Percentiles rank a stretch among this genome's conserved stretches.
Evolutionary conservation across 257 asterid species (phyloP).

Genomic region (Anisodus tanguticus): DNA sequence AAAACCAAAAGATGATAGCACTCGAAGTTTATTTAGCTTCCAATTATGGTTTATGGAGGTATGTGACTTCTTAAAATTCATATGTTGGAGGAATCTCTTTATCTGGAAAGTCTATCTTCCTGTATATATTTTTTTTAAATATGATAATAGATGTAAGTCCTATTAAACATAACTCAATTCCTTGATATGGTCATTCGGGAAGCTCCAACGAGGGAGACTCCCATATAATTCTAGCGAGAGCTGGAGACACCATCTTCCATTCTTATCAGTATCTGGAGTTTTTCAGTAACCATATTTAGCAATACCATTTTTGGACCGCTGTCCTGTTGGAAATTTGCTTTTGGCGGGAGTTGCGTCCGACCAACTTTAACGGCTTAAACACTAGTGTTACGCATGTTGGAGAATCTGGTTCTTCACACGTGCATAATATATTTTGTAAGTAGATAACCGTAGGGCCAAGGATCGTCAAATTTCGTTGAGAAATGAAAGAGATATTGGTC

Average conservation of each 20-base stretch:
- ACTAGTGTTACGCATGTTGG: too few species aligned
- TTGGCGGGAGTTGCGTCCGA: too few species aligned
- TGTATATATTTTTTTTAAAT: not conserved
- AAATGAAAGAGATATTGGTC: too few species aligned
- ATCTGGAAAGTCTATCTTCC: not conserved
- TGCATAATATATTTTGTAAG: too few species aligned
- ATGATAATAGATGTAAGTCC: not conserved
- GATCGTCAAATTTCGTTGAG: too few species aligned
- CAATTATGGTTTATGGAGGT: not conserved
- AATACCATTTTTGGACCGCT: not conserved
- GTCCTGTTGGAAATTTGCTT: too few species aligned
- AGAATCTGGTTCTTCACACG: too few species aligned
- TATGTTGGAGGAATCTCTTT: not conserved
- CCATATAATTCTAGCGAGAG: not conserved
- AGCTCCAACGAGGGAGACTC: not conserved
- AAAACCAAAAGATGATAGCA: slow-evolving; percentile 3
- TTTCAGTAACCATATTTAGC: not conserved
- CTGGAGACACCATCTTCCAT: not conserved
- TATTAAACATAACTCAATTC: not conserved
- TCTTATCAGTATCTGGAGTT: not conserved
- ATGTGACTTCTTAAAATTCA: slow-evolving; percentile 14
- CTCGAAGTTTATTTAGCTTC: slow-evolving; percentile 6
- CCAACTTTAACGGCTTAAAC: too few species aligned
- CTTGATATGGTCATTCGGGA: not conserved
- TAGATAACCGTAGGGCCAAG: too few species aligned